Base-by-base conservation (phyloP, 2,329 filamentous ascomycete genomes). In the Lasiodiplodia sp. region DNA sequence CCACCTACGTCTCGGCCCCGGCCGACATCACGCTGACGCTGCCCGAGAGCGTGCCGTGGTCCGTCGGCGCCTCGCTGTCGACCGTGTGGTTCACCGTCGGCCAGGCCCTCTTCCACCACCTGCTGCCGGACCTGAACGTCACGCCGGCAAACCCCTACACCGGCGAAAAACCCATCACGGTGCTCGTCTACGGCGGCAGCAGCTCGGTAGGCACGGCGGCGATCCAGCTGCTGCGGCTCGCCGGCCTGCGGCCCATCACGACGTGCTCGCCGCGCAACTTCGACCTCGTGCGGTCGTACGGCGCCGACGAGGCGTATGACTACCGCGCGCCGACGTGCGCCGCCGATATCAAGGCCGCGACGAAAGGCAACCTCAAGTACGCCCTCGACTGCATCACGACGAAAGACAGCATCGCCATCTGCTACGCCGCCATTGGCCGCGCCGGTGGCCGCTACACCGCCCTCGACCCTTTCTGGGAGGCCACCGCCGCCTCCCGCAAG, bases 111-210 rank as follows among this genome's bases (percentile, higher is more conserved):
- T 34, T 34, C 31, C 31, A 34, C 31, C 31, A 34, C 31, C 31
- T 34, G 31, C 31, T 34, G 31, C 31, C 31, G 8, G 31, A 34
- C 31, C 31, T 34, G 8, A 7, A 1, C 31, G 31, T 34, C 31
- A 34, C 31, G 31, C 31, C 31, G 0, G 31, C 31, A 3, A 10
- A 7, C 2, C 31, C 31, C 1, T 34, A 34, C 31, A 34, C 31
- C 31, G 31, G 31, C 31, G 31, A 7, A 2, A n/a, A 23, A 3
- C 25, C 25, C 18, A 34, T 51, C 16, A 51, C 31, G 14, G 34
- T 87, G 0, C 73, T 87, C 1, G 80, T 87, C 3, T 80, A 79
- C 56, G 85, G 84, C 1, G 85, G 83, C 2, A 77, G 75, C 40
- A 83, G 83, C 1, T 75, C 82, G 0, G 80, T 76, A 0, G 84